These are phyloP conservation scores for Haplosporangium sp. DNA, from an alignment of 371 early-diverging fungal genomes.

Conservation along the genomic window DNA sequence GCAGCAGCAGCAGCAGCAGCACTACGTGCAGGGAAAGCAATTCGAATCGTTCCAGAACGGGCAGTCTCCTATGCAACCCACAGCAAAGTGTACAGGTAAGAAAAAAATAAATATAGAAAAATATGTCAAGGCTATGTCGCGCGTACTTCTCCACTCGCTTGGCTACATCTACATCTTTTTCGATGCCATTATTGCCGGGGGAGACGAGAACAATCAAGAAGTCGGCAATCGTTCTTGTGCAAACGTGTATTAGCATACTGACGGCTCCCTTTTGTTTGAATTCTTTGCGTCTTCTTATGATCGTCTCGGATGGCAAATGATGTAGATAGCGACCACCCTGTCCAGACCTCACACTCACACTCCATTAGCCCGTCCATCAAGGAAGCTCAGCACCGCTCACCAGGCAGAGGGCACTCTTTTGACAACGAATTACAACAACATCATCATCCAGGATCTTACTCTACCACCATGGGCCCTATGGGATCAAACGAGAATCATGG, in stretches of 20 bases:
- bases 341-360: too few relatives aligned
- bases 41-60: background rate
- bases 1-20: background rate
- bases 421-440: too few relatives aligned
- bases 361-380: background rate
- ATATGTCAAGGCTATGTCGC: too few relatives aligned
- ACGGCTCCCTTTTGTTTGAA: too few relatives aligned
- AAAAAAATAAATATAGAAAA: background rate
- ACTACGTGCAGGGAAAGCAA: background rate
- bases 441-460: conserved; percentile 15
- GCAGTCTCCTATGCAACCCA: conserved; percentile 13
- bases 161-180: too few relatives aligned
- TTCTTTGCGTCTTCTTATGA: too few relatives aligned
- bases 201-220: too few relatives aligned
- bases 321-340: too few relatives aligned
- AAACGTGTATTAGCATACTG: too few relatives aligned
- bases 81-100: conserved; percentile 14
- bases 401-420: background rate
- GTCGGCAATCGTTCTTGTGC: too few relatives aligned
- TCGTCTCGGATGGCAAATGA: too few relatives aligned
- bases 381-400: background rate
- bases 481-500: conserved; percentile 21
- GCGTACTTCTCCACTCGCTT: conserved; percentile 2
- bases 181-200: too few relatives aligned
- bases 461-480: conserved; percentile 28